Evolutionary conservation across 805 yeast species (phyloP).

Genomic region (Candida multigemmis): DNA sequence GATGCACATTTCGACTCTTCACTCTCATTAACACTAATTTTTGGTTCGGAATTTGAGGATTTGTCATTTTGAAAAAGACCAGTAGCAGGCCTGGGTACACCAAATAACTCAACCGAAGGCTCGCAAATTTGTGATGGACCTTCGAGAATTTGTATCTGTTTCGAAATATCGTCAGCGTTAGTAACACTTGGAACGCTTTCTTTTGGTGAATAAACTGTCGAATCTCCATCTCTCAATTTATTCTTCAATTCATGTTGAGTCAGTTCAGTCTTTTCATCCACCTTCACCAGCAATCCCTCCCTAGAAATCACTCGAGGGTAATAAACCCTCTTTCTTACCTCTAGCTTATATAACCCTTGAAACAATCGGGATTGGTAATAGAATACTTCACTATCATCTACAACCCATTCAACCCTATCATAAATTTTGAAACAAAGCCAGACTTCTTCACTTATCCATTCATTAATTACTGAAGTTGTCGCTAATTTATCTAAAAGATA

Average conservation of each 20-base stretch:
- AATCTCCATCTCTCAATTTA: conserved; percentile 1
- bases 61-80: too few species aligned
- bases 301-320: conserved; percentile 20
- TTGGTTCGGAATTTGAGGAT: too few species aligned
- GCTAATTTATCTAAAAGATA: conserved; percentile 30
- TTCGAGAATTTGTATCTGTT: too few species aligned
- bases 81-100: too few species aligned
- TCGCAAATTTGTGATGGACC: too few species aligned
- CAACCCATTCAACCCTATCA: conserved; percentile 58
- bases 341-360: conserved; percentile 41
- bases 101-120: too few species aligned
- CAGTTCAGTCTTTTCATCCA: conserved; percentile 3
- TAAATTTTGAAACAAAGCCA: conserved; percentile 57
- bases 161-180: too few species aligned
- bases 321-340: conserved; percentile 42
- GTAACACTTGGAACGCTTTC: too few species aligned
- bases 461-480: conserved; percentile 9
- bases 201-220: too few species aligned
- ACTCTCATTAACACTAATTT: too few species aligned
- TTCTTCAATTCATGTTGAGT: conserved; percentile 1
- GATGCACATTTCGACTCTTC: too few species aligned
- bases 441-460: conserved; percentile 14
- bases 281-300: conserved; percentile 1
- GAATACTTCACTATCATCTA: conserved; percentile 17
- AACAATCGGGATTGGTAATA: conserved; percentile 18